A percentile compares a stretch with the other conserved stretches of the same genome.
phyloP scores from a whole-genome alignment of 306 rosid species.

The Notholithocarpus densiflorus region DNA sequence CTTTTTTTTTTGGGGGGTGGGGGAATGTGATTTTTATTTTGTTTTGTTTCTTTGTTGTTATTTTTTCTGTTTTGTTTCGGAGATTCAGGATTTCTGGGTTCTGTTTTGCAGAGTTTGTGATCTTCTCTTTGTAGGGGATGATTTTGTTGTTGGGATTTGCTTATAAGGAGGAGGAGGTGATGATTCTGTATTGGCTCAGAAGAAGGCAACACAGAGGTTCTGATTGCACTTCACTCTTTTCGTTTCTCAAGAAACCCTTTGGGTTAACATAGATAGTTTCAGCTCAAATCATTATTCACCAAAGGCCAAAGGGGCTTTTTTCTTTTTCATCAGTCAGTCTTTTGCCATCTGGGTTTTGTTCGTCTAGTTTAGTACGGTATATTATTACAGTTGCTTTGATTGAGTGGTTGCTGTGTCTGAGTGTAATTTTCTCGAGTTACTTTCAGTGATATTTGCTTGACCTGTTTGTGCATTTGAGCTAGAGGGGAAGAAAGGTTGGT shows the following conservation, averaged over 20 bases:
- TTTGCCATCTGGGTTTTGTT: constrained; percentile 27
- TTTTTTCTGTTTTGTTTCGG: neutral
- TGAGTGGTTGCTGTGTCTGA: constrained; percentile 26
- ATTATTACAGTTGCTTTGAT: constrained; percentile 21
- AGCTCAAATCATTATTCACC: neutral
- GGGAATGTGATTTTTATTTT: constrained; percentile 8
- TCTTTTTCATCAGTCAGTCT: neutral
- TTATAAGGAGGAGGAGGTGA: constrained; percentile 36
- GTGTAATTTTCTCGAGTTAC: constrained; percentile 21
- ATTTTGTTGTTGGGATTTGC: constrained; percentile 38
- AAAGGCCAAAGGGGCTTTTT: constrained; percentile 1
- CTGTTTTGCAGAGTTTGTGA: constrained; percentile 21
- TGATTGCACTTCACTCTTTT: constrained; percentile 44
- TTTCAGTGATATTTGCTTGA: constrained; percentile 27
- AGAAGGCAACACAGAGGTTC: constrained; percentile 33
- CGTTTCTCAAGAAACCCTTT: constrained; percentile 39
- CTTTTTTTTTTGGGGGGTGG: neutral
- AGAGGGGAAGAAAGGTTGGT: constrained; percentile 33
- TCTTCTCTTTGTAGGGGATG: constrained; percentile 33
- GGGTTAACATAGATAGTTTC: constrained; percentile 36
- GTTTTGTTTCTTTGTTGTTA: no score
- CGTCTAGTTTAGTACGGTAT: constrained; percentile 15
- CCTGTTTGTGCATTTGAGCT: constrained; percentile 19
- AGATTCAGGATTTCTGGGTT: constrained; percentile 24
- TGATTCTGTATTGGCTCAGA: constrained; percentile 36